These are phyloP conservation scores for Trichoderma simmonsii DNA, from an alignment of 2,329 filamentous ascomycete genomes.

Conservation along the genomic window DNA sequence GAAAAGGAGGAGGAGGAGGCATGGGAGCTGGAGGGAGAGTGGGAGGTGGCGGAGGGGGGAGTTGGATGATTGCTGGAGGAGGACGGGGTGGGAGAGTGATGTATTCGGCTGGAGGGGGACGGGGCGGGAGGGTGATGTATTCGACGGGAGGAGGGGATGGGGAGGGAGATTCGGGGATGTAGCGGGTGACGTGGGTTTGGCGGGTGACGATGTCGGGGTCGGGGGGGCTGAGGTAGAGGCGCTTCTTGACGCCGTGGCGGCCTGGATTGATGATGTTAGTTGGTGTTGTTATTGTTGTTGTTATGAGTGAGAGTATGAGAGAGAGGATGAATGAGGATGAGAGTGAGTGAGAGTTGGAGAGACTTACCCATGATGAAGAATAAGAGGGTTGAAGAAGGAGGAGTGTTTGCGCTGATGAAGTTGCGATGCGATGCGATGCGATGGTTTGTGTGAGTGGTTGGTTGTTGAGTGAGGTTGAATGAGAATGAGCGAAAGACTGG, in stretches of 20 bases:
- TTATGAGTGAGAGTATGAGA: no score
- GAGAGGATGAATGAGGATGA: no score
- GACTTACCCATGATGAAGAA: conserved; percentile 15
- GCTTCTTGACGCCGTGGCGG: conserved; percentile 34
- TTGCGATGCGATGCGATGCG: neutral
- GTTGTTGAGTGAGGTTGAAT: no score
- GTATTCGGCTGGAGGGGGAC: conserved; percentile 28
- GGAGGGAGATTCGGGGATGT: conserved; percentile 35
- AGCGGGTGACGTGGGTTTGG: conserved; percentile 37
- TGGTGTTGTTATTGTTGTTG: no score
- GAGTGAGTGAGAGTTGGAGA: neutral
- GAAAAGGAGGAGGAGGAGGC: neutral
- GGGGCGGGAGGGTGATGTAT: conserved; percentile 25
- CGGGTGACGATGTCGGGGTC: conserved; percentile 38
- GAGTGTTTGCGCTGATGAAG: neutral
- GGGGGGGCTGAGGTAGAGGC: conserved; percentile 41
- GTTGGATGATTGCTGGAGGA: conserved; percentile 21
- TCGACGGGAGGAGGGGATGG: conserved; percentile 31
- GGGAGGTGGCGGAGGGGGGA: conserved; percentile 22
- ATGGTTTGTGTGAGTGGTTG: neutral
- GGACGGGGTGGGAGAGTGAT: conserved; percentile 22
- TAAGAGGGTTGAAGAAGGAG: neutral
- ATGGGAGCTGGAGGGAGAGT: conserved; percentile 24
- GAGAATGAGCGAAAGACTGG: neutral
- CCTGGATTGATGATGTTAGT: neutral